Evolutionary conservation across 75 land plant species (phyloP).

Genomic region (Larix kaempferi): DNA sequence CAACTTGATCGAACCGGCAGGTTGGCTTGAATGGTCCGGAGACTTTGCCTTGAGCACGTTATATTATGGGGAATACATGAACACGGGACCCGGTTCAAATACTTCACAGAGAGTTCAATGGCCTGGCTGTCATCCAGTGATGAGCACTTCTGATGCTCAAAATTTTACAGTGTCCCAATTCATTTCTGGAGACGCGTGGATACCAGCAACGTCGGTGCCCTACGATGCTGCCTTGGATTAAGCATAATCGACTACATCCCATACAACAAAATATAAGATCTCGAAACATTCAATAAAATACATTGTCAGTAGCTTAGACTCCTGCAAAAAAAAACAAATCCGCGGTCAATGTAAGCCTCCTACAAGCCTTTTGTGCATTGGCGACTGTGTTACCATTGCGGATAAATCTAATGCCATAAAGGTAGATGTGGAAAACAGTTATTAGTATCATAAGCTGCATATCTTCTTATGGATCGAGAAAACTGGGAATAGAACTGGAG

Average conservation of each 20-base stretch:
- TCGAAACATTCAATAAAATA: too few relatives aligned
- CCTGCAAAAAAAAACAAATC: too few relatives aligned
- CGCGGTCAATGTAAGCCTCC: too few relatives aligned
- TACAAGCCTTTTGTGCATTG: too few relatives aligned
- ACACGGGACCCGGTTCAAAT: slow-evolving; percentile 57
- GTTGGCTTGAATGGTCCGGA: slow-evolving; percentile 79
- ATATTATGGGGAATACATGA: slow-evolving; percentile 74
- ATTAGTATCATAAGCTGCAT: too few relatives aligned
- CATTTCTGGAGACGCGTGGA: slow-evolving; percentile 46
- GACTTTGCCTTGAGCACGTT: slow-evolving; percentile 46
- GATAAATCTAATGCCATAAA: too few relatives aligned
- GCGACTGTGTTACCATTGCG: too few relatives aligned
- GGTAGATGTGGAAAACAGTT: too few relatives aligned
- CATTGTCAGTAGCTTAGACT: too few relatives aligned
- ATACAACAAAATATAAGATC: too few relatives aligned
- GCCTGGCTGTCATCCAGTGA: slow-evolving; percentile 56
- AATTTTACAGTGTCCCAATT: slow-evolving; percentile 45
- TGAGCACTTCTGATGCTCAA: slow-evolving; percentile 22
- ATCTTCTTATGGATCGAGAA: too few relatives aligned
- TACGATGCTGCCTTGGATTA: slow-evolving; percentile 4
- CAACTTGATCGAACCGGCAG: slow-evolving; percentile 50
- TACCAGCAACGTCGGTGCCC: slow-evolving; percentile 12
- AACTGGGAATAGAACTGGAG: too few relatives aligned
- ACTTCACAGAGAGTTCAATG: slow-evolving; percentile 51
- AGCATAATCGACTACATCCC: neutral